These are phyloP conservation scores for Globisporangium viniferum DNA, from an alignment of 352 stramenopile species.

Conservation along the genomic window DNA sequence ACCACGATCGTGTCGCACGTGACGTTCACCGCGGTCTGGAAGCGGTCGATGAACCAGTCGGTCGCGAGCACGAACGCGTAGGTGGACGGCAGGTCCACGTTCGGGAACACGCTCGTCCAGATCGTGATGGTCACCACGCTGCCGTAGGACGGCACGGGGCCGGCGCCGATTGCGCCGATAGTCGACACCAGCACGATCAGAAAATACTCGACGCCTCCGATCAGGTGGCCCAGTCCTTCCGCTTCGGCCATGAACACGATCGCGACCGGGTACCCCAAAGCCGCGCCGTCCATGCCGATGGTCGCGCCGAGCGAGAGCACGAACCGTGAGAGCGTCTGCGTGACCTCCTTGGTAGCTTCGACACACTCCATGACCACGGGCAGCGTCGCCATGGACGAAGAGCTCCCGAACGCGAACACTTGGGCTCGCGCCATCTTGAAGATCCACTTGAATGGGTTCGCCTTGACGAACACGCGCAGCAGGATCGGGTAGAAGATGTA, in stretches of 20 bases:
- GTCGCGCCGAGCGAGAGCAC: conserved; percentile 60
- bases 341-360: conserved; percentile 54
- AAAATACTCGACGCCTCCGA: conserved; percentile 18
- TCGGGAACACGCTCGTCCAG: conserved; percentile 26
- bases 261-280: conserved; percentile 25
- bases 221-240: conserved; percentile 16
- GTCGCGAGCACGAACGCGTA: conserved; percentile 56
- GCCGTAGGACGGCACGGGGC: conserved; percentile 18
- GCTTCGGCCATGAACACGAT: conserved; percentile 39
- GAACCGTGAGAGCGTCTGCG: conserved; percentile 50
- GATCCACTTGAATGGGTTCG: conserved; percentile 23
- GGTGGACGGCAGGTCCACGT: conserved; percentile 31
- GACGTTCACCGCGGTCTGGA: conserved; percentile 56
- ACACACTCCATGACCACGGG: conserved; percentile 43
- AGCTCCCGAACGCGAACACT: conserved; percentile 35
- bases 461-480: conserved; percentile 18
- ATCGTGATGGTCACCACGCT: conserved; percentile 29
- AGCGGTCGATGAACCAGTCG: conserved; percentile 59
- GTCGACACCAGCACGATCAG: conserved; percentile 27
- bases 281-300: conserved; percentile 32
- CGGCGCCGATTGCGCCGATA: conserved; percentile 19
- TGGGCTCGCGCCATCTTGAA: conserved; percentile 24
- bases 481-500: conserved; percentile 27
- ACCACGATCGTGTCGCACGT: conserved; percentile 31
- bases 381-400: conserved; percentile 29